Evolutionary conservation across 2,329 filamentous ascomycete genomes (phyloP).

Genomic region (Verticillium klebahnii): DNA sequence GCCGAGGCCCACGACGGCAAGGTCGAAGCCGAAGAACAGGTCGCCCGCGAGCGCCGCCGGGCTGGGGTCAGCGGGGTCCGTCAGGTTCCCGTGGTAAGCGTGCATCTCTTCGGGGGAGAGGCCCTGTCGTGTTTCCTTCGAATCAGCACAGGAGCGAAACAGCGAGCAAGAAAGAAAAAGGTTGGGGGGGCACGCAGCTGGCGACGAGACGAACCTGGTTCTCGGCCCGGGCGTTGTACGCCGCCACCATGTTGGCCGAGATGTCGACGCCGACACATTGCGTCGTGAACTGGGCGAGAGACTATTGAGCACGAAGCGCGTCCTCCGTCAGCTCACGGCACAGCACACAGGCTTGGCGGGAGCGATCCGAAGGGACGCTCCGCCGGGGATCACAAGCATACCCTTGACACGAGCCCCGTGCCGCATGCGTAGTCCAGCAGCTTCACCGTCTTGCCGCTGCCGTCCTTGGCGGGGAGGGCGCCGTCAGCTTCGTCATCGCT

Average conservation of each 20-base stretch:
- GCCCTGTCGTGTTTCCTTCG: slow-evolving; percentile 29
- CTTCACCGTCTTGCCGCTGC: slow-evolving; percentile 30
- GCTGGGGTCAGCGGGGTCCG: slow-evolving; percentile 37
- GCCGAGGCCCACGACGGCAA: slow-evolving; percentile 57
- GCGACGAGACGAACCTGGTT: slow-evolving; percentile 39
- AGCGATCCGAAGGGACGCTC: too few relatives aligned
- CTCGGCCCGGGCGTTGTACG: slow-evolving; percentile 58
- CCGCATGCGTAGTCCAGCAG: slow-evolving; percentile 76
- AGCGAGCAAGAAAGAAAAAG: neutral
- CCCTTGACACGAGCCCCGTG: slow-evolving; percentile 61
- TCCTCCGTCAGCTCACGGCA: too few relatives aligned
- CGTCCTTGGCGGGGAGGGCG: slow-evolving; percentile 6
- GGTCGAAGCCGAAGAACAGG: slow-evolving; percentile 66
- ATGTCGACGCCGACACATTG: slow-evolving; percentile 66
- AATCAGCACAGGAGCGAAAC: neutral
- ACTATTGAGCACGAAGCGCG: slow-evolving; percentile 28
- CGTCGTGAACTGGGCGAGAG: slow-evolving; percentile 57
- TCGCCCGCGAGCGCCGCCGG: slow-evolving; percentile 52
- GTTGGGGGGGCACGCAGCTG: neutral
- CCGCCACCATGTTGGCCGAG: slow-evolving; percentile 63
- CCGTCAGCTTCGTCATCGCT: slow-evolving; percentile 26
- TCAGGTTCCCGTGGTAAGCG: slow-evolving; percentile 55
- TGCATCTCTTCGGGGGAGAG: slow-evolving; percentile 47
- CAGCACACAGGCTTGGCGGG: too few relatives aligned
- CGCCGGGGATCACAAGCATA: slow-evolving; percentile 26